Conservation (phyloP, 305 asterid genomes). For the Plantago lanceolata region DNA sequence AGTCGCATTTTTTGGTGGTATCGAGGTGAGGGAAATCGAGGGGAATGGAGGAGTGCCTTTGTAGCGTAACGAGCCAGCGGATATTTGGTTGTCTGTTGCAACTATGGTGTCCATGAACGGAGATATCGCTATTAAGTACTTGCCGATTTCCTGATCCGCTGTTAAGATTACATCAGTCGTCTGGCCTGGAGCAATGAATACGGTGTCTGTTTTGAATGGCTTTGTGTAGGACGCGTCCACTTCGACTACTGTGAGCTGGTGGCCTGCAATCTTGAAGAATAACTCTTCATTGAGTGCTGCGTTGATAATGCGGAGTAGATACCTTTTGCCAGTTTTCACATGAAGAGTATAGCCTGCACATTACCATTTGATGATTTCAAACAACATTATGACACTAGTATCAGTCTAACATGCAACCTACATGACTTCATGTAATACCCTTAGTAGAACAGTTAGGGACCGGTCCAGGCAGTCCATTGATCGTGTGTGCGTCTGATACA, state of each 20-base stretch:
- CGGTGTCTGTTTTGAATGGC: conserved; percentile 46
- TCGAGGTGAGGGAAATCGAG: too few relatives aligned
- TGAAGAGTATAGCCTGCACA: too few relatives aligned
- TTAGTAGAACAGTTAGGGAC: conserved; percentile 32
- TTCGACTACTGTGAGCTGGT: conserved; percentile 51
- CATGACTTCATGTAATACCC: too few relatives aligned
- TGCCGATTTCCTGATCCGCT: conserved; percentile 23
- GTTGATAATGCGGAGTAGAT: conserved; percentile 61
- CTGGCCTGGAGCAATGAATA: conserved; percentile 62
- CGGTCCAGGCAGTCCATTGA: conserved; percentile 42
- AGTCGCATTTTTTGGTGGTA: conserved; percentile 54
- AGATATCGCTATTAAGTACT: conserved; percentile 44
- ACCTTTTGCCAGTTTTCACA: too few relatives aligned
- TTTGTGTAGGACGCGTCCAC: conserved; percentile 60
- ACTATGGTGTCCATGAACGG: conserved; percentile 55
- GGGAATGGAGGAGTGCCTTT: too few relatives aligned
- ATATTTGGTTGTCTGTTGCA: too few relatives aligned
- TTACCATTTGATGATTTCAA: too few relatives aligned
- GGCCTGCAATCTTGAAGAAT: conserved; percentile 59
- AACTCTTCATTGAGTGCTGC: conserved; percentile 67
- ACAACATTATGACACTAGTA: too few relatives aligned
- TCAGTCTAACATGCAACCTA: too few relatives aligned
- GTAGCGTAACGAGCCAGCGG: too few relatives aligned
- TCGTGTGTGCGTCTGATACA: conserved; percentile 46
- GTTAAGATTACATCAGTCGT: conserved; percentile 51